phyloP scores from a whole-genome alignment of 805 yeast genomes.

The Candida broadrunensis region DNA sequence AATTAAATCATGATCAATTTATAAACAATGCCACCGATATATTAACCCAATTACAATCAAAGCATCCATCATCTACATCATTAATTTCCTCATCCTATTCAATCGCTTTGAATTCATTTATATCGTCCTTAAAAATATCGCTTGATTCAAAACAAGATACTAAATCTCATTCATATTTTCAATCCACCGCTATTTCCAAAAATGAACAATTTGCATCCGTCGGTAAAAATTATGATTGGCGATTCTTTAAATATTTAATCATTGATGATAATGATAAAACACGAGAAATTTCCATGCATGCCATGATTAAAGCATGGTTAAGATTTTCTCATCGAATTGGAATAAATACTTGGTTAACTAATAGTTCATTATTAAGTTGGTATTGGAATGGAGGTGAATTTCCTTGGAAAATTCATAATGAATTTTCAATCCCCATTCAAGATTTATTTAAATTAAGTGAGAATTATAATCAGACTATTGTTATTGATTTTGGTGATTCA shows the following conservation, averaged over 20 bases:
- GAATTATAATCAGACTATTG: conserved; percentile 39
- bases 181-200: conserved; percentile 15
- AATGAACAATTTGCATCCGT: conserved; percentile 14
- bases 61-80: background rate
- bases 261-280: conserved; percentile 21
- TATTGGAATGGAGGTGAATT: conserved; percentile 53
- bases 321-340: conserved; percentile 39
- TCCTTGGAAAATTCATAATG: conserved; percentile 58
- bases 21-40: conserved; percentile 13
- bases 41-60: conserved; percentile 7
- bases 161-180: too few relatives aligned
- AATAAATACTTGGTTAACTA: conserved; percentile 38
- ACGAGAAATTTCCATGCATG: conserved; percentile 33
- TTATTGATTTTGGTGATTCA: conserved; percentile 33
- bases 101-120: too few relatives aligned
- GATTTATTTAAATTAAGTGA: conserved; percentile 44
- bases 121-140: too few relatives aligned
- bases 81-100: too few relatives aligned
- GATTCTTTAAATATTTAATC: conserved; percentile 26
- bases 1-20: conserved; percentile 18
- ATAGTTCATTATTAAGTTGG: conserved; percentile 40
- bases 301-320: conserved; percentile 44
- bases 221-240: conserved; percentile 38
- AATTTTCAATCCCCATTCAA: conserved; percentile 44
- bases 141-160: too few relatives aligned